Conservation (phyloP, 176 grass and related monocot genomes). For the Otatea glauca region DNA sequence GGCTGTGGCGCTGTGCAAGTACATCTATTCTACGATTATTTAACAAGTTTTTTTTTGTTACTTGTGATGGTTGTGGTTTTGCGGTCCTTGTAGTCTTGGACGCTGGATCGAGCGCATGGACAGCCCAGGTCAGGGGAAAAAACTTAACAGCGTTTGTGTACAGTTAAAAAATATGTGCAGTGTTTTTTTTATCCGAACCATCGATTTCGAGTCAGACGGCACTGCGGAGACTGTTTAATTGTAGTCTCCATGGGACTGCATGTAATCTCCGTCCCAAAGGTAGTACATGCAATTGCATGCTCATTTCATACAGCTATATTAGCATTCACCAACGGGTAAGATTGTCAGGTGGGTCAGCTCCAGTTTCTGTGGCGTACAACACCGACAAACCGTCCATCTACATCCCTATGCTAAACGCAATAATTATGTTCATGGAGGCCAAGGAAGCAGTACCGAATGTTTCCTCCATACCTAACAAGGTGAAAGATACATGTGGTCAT, state of each 20-base stretch:
- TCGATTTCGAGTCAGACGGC: too few relatives aligned
- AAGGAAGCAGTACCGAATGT: constrained; percentile 9
- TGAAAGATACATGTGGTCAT: constrained; percentile 27
- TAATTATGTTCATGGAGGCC: constrained; percentile 5
- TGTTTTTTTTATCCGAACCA: too few relatives aligned
- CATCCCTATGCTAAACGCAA: background rate
- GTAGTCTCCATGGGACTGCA: too few relatives aligned
- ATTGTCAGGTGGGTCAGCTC: background rate
- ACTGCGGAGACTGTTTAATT: too few relatives aligned
- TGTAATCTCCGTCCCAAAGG: too few relatives aligned
- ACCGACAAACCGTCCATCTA: constrained; percentile 21
- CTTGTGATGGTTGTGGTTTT: background rate
- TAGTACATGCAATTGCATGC: background rate
- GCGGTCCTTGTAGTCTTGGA: too few relatives aligned
- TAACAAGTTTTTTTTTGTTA: background rate
- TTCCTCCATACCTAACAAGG: constrained; percentile 41
- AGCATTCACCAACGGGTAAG: background rate
- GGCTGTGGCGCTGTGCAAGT: too few relatives aligned
- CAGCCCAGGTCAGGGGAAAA: too few relatives aligned
- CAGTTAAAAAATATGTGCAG: too few relatives aligned
- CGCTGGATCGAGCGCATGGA: too few relatives aligned
- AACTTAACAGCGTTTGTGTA: too few relatives aligned
- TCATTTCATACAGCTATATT: background rate
- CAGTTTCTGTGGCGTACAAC: background rate
- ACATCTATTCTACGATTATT: background rate